Evolutionary conservation across 352 stramenopile species (phyloP).

Genomic region (Globisporangium solare): DNA sequence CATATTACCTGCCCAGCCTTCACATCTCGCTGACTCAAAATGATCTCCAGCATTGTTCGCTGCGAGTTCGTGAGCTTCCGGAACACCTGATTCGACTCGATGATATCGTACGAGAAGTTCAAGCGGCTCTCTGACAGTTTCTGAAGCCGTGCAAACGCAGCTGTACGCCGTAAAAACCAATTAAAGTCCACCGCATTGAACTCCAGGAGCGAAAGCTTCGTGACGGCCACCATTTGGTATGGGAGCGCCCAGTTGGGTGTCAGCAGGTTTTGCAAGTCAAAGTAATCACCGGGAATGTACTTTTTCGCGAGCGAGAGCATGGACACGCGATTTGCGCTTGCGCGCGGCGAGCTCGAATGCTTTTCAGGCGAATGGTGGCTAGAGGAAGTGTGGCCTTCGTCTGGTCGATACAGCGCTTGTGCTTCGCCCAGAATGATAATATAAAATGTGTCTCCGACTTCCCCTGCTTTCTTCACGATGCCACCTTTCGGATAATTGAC

Average conservation of each 20-base stretch:
- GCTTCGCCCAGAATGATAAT: slow-evolving; percentile 82
- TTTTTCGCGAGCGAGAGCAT: slow-evolving; percentile 65
- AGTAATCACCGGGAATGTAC: slow-evolving; percentile 87
- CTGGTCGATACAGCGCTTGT: slow-evolving; percentile 40
- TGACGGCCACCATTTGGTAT: slow-evolving; percentile 61
- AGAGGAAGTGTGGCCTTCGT: slow-evolving; percentile 1
- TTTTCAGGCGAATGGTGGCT: slow-evolving; percentile 7
- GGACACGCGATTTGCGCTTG: slow-evolving; percentile 30
- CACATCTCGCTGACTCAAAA: slow-evolving; percentile 55
- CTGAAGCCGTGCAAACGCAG: slow-evolving; percentile 66
- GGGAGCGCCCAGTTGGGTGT: slow-evolving; percentile 59
- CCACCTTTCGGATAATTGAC: slow-evolving; percentile 59
- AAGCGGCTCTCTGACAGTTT: slow-evolving; percentile 66
- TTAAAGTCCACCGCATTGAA: slow-evolving; percentile 84
- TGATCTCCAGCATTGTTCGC: slow-evolving; percentile 85
- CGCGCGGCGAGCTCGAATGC: slow-evolving; percentile 12
- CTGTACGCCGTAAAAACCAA: slow-evolving; percentile 76
- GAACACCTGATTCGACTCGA: slow-evolving; percentile 80
- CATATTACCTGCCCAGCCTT: slow-evolving; percentile 69
- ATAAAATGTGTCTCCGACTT: slow-evolving; percentile 62
- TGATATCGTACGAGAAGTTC: slow-evolving; percentile 78
- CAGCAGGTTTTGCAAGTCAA: slow-evolving; percentile 78
- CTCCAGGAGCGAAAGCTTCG: slow-evolving; percentile 68
- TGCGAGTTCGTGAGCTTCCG: slow-evolving; percentile 73
- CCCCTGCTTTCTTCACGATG: slow-evolving; percentile 46